These are phyloP conservation scores for Penstemon barbatus DNA, from an alignment of 257 asterid species.

Conservation along the genomic window DNA sequence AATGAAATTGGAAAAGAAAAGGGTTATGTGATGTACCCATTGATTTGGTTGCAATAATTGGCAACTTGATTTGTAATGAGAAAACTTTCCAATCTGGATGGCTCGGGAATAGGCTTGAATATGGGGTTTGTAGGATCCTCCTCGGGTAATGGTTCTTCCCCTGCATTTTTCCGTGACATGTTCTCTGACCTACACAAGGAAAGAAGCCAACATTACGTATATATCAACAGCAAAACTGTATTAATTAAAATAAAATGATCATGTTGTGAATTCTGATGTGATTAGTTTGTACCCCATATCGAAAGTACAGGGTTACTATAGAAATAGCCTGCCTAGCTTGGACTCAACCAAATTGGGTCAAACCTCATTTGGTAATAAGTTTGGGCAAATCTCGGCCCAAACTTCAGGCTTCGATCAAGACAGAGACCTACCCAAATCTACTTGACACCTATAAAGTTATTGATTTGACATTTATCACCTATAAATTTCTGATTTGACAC, in stretches of 20 bases:
- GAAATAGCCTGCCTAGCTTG: neutral
- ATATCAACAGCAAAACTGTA: slow-evolving; percentile 3
- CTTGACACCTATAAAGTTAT: no score
- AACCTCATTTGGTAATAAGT: no score
- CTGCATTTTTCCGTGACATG: slow-evolving; percentile 70
- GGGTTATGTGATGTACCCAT: slow-evolving; percentile 51
- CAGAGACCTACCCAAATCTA: no score
- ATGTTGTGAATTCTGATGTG: neutral
- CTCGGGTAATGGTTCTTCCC: slow-evolving; percentile 95
- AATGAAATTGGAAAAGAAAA: neutral
- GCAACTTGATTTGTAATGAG: slow-evolving; percentile 85
- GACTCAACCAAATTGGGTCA: no score
- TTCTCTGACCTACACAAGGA: slow-evolving; percentile 68
- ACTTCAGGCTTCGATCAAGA: no score
- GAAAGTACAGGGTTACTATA: neutral
- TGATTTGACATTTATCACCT: no score
- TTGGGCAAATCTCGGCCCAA: no score
- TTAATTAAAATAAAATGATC: slow-evolving; percentile 4
- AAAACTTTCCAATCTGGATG: slow-evolving; percentile 91
- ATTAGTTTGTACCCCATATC: neutral
- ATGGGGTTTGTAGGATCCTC: slow-evolving; percentile 89
- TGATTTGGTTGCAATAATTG: slow-evolving; percentile 94
- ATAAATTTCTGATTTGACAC: no score
- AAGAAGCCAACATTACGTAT: slow-evolving; percentile 2
- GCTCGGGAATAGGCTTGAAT: slow-evolving; percentile 93